phyloP scores from a whole-genome alignment of 306 rosid genomes.

The Dicorynia guianensis region DNA sequence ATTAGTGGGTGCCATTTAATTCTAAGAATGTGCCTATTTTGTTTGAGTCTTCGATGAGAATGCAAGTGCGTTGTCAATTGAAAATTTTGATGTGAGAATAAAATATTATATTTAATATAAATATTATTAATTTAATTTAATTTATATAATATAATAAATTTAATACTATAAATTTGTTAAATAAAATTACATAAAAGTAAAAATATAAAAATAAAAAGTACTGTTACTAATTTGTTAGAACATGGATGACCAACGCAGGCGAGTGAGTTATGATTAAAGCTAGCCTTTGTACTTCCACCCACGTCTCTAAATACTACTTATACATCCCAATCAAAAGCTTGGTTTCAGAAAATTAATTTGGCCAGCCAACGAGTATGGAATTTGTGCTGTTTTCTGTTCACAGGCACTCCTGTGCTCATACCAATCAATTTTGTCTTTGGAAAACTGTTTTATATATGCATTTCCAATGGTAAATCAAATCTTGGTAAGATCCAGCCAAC shows the following conservation, averaged over 20 bases:
- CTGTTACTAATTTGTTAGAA: not conserved
- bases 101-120: too few relatives aligned
- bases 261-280: not conserved
- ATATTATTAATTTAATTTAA: too few relatives aligned
- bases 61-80: slow-evolving; percentile 2
- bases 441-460: not conserved
- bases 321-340: slow-evolving; percentile 16
- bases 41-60: not conserved
- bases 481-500: not conserved
- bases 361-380: slow-evolving; percentile 11
- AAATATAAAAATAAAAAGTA: too few relatives aligned
- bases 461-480: not conserved
- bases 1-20: not conserved
- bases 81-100: too few relatives aligned
- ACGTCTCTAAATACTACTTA: slow-evolving; percentile 1
- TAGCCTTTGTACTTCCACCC: slow-evolving; percentile 12
- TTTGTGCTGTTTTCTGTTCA: not conserved
- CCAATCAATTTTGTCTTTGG: too few relatives aligned
- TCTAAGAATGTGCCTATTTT: not conserved
- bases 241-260: not conserved
- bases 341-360: not conserved
- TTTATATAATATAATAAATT: too few relatives aligned
- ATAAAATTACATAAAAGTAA: too few relatives aligned
- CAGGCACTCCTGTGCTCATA: not conserved
- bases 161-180: too few relatives aligned